These are phyloP conservation scores for Chondrus crispus DNA, from an alignment of 23 red algal species.

Conservation along the genomic window DNA sequence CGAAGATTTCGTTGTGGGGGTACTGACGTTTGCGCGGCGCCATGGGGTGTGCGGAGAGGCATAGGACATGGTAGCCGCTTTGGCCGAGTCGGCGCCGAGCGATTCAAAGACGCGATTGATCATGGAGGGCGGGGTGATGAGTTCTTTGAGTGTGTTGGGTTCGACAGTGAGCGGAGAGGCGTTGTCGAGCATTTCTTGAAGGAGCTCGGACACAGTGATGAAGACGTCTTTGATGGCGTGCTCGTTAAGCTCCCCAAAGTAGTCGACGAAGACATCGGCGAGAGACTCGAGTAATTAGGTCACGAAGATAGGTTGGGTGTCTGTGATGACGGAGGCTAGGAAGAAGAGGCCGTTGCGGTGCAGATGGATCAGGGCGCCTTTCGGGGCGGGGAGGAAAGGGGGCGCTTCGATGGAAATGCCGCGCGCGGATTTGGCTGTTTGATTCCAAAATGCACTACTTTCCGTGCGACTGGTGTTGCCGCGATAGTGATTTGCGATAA, in stretches of 20 bases:
- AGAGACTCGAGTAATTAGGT: slow-evolving; percentile 73
- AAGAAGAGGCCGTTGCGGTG: slow-evolving; percentile 65
- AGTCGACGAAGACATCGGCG: slow-evolving; percentile 54
- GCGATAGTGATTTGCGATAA: slow-evolving; percentile 91
- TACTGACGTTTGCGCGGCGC: slow-evolving; percentile 68
- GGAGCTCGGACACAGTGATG: slow-evolving; percentile 91
- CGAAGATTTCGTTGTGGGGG: slow-evolving; percentile 89
- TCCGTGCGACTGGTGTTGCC: slow-evolving; percentile 60
- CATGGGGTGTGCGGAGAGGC: slow-evolving; percentile 41
- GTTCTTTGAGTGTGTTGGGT: slow-evolving; percentile 71
- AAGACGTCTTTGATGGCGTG: slow-evolving; percentile 96
- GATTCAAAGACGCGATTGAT: slow-evolving; percentile 59
- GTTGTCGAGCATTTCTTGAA: slow-evolving; percentile 90
- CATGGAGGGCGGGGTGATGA: slow-evolving; percentile 74
- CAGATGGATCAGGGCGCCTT: slow-evolving; percentile 72
- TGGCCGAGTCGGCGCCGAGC: slow-evolving; percentile 31
- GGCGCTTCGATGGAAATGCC: slow-evolving; percentile 47
- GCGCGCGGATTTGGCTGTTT: background rate
- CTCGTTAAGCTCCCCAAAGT: slow-evolving; percentile 91
- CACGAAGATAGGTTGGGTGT: slow-evolving; percentile 50
- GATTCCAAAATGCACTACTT: slow-evolving; percentile 53
- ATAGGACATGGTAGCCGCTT: background rate
- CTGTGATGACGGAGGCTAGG: slow-evolving; percentile 53
- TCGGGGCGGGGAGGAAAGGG: slow-evolving; percentile 52
- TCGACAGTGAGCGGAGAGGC: slow-evolving; percentile 74